phyloP scores from a whole-genome alignment of 2,329 filamentous ascomycete species.

The Diaporthe amygdali region DNA sequence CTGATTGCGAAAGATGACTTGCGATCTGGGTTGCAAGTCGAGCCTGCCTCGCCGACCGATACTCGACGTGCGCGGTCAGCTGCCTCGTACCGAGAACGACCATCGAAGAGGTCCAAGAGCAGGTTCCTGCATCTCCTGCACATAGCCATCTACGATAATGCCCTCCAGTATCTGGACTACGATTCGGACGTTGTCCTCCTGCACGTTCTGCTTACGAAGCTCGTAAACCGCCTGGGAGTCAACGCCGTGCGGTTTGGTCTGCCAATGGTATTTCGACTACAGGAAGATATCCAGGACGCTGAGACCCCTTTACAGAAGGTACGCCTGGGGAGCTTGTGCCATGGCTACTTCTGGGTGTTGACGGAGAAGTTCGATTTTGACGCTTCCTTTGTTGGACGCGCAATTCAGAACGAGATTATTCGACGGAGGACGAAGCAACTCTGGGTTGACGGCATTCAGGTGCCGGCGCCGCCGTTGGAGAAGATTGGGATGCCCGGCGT shows the following conservation, averaged over 20 bases:
- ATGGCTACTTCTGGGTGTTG: constrained; percentile 87
- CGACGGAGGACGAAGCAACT: constrained; percentile 75
- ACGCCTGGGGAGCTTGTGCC: constrained; percentile 81
- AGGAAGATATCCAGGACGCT: constrained; percentile 78
- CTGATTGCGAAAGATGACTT: constrained; percentile 37
- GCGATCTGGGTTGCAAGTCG: constrained; percentile 31
- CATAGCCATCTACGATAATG: constrained; percentile 87
- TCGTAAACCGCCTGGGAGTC: constrained; percentile 80
- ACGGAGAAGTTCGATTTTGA: constrained; percentile 81
- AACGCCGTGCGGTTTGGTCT: constrained; percentile 81
- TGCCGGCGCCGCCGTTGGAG: constrained; percentile 71
- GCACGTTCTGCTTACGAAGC: constrained; percentile 75
- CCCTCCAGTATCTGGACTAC: constrained; percentile 72
- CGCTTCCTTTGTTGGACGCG: constrained; percentile 68
- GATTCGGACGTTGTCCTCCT: constrained; percentile 79
- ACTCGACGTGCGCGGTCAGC: constrained; percentile 72
- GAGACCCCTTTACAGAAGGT: constrained; percentile 74
- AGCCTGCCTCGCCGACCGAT: constrained; percentile 56
- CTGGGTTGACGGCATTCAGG: constrained; percentile 77
- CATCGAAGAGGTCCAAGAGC: constrained; percentile 58
- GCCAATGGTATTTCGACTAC: constrained; percentile 87
- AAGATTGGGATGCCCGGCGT: constrained; percentile 62
- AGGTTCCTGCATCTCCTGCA: constrained; percentile 84
- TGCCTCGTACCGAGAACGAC: constrained; percentile 66
- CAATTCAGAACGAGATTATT: constrained; percentile 77